A percentile compares a stretch with the other conserved stretches of the same genome.
Conservation (phyloP, 2,329 filamentous ascomycete species). For the Emergomyces pasteurianus region DNA sequence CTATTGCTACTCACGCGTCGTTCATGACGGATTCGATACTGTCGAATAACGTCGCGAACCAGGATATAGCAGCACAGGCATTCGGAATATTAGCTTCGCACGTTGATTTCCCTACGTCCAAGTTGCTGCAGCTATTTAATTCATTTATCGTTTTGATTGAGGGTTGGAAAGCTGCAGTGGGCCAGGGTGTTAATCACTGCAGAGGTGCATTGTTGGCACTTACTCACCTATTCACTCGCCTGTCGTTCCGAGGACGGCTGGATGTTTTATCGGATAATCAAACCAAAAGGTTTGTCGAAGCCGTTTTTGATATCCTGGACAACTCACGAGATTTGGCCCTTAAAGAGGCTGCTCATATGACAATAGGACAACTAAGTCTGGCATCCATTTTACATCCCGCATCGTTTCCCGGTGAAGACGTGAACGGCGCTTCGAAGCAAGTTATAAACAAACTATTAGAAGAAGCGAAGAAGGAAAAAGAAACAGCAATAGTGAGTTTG, state of each 20-base stretch:
- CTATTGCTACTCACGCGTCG: constrained; percentile 37
- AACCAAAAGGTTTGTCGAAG: constrained; percentile 32
- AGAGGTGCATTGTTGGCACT: constrained; percentile 50
- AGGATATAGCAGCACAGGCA: constrained; percentile 44
- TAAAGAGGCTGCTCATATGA: constrained; percentile 44
- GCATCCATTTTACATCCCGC: constrained; percentile 39
- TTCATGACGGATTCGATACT: constrained; percentile 49
- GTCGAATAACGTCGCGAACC: constrained; percentile 59
- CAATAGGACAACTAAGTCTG: constrained; percentile 51
- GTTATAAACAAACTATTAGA: constrained; percentile 52
- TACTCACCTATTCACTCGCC: constrained; percentile 46
- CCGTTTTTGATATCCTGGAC: constrained; percentile 41
- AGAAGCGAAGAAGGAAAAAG: constrained; percentile 67
- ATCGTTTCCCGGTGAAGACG: constrained; percentile 17
- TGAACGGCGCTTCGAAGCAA: constrained; percentile 23
- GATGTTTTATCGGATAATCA: constrained; percentile 23
- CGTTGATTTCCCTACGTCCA: constrained; percentile 19
- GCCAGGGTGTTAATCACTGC: constrained; percentile 46
- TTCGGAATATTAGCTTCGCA: constrained; percentile 70
- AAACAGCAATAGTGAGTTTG: constrained; percentile 67
- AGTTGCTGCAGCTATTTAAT: constrained; percentile 27
- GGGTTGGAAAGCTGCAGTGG: constrained; percentile 48
- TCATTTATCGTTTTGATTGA: constrained; percentile 37
- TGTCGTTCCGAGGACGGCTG: constrained; percentile 37
- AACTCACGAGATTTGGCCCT: constrained; percentile 44